These are phyloP conservation scores for Cnidoscolus chayamansa DNA, from an alignment of 441 rosid genomes.

Conservation along the genomic window DNA sequence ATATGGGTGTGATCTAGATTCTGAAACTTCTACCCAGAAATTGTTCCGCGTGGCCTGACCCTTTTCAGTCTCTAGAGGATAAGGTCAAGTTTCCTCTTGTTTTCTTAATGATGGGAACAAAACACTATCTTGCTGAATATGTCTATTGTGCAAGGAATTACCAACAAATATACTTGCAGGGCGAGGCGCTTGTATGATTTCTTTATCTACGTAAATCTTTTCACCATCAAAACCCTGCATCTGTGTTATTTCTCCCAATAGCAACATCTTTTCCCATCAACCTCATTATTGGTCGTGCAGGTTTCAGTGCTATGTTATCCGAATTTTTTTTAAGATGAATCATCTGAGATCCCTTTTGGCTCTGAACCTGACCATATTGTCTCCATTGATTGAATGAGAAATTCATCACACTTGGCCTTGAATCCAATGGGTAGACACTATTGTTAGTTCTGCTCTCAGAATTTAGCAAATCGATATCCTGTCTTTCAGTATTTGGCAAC, in stretches of 20 bases:
- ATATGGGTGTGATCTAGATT: slow-evolving; percentile 6
- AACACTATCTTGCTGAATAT: not conserved
- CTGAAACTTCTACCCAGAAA: not conserved
- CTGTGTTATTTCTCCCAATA: slow-evolving; percentile 3
- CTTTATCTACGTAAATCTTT: slow-evolving; percentile 5
- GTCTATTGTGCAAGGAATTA: slow-evolving; percentile 1
- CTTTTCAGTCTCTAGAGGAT: not conserved
- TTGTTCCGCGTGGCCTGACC: not conserved
- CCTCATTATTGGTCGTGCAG: slow-evolving; percentile 14
- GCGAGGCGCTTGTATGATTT: slow-evolving; percentile 2
- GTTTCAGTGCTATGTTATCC: not conserved
- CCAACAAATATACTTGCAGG: not conserved
- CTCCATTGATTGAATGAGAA: slow-evolving; percentile 6
- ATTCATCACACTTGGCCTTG: not conserved
- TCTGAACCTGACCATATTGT: not conserved
- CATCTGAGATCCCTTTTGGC: not conserved
- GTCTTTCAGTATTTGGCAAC: slow-evolving; percentile 2
- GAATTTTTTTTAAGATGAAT: not conserved
- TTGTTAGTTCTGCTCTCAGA: not conserved
- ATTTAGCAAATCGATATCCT: slow-evolving; percentile 5
- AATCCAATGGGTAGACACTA: slow-evolving; percentile 3
- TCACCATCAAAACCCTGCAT: slow-evolving; percentile 1
- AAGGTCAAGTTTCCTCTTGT: not conserved
- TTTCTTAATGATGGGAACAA: not conserved
- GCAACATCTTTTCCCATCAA: slow-evolving; percentile 19